These are phyloP conservation scores for Aristolochia californica DNA, from an alignment of 164 flowering plant species.

Conservation along the genomic window DNA sequence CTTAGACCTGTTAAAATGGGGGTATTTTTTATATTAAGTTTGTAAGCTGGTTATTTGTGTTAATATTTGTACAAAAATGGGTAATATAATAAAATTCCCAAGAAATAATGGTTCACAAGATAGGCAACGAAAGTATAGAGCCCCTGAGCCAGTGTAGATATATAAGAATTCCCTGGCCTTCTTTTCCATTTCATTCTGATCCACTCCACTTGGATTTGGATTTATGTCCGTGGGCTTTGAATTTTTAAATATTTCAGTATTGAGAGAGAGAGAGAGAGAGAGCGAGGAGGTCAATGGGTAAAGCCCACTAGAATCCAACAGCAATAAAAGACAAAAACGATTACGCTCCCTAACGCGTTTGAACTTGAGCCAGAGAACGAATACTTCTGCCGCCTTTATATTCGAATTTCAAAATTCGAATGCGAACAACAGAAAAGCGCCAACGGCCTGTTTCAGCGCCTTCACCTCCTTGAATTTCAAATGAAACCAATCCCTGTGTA, in stretches of 20 bases:
- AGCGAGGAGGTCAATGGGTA: too few relatives aligned
- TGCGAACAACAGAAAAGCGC: neutral
- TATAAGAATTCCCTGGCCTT: slow-evolving; percentile 83
- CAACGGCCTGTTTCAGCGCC: neutral
- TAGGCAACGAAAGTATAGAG: slow-evolving; percentile 89
- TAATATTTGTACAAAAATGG: neutral
- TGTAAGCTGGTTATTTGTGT: neutral
- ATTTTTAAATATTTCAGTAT: too few relatives aligned
- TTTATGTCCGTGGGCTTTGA: too few relatives aligned
- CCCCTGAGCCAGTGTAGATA: slow-evolving; percentile 85
- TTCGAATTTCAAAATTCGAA: slow-evolving; percentile 9
- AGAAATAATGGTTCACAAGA: slow-evolving; percentile 90
- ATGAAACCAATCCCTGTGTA: neutral
- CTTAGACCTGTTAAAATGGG: too few relatives aligned
- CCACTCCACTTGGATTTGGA: too few relatives aligned
- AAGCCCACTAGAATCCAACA: too few relatives aligned
- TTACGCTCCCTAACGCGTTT: too few relatives aligned
- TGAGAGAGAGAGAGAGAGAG: too few relatives aligned
- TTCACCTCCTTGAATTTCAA: neutral
- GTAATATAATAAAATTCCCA: slow-evolving; percentile 30
- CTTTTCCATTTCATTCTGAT: slow-evolving; percentile 64
- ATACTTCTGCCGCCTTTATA: neutral
- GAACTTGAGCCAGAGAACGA: too few relatives aligned
- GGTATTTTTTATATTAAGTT: neutral
- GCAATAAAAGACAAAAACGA: too few relatives aligned